Percentiles rank a stretch among this genome's conserved stretches.
These are phyloP conservation scores for Scedosporium aurantiacum DNA, from an alignment of 2,329 filamentous ascomycete genomes.

Conservation along the genomic window DNA sequence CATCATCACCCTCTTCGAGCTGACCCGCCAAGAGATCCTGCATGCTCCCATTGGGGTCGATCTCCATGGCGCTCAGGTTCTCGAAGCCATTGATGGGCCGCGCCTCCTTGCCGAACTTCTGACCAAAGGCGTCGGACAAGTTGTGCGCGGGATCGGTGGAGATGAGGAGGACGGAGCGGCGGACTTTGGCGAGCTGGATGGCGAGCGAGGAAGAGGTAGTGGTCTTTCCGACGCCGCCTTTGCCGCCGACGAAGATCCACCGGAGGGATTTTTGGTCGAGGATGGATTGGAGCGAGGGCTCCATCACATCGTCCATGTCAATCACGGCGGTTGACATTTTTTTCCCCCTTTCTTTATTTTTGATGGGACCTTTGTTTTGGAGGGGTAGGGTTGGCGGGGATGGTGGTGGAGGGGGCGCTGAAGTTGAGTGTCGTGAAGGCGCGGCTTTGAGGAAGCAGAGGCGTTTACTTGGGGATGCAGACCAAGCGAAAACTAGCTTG, in stretches of 20 bases:
- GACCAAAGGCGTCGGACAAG: slow-evolving; percentile 90
- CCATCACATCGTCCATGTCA: slow-evolving; percentile 59
- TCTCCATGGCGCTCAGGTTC: slow-evolving; percentile 97
- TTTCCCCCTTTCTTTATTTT: background rate
- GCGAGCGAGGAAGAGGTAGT: slow-evolving; percentile 98
- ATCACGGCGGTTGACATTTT: slow-evolving; percentile 29
- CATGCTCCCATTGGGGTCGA: slow-evolving; percentile 95
- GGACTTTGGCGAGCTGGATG: slow-evolving; percentile 90
- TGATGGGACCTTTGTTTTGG: background rate
- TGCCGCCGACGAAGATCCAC: slow-evolving; percentile 98
- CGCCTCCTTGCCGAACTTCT: slow-evolving; percentile 99
- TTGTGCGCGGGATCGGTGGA: slow-evolving; percentile 98
- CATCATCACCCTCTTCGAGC: slow-evolving; percentile 56
- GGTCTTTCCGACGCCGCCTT: slow-evolving; percentile 97
- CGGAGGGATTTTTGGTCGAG: slow-evolving; percentile 90
- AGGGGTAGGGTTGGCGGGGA: background rate
- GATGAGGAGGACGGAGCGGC: slow-evolving; percentile 93
- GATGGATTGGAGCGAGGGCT: slow-evolving; percentile 87
- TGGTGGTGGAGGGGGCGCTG: background rate
- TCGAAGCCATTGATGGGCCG: slow-evolving; percentile 82
- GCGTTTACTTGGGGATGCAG: background rate
- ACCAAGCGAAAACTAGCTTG: background rate
- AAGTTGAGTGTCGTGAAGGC: background rate
- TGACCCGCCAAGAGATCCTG: slow-evolving; percentile 79
- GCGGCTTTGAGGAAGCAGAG: background rate